phyloP scores from a whole-genome alignment of 352 stramenopile species.

The Phytopythium cucurbitacearum region DNA sequence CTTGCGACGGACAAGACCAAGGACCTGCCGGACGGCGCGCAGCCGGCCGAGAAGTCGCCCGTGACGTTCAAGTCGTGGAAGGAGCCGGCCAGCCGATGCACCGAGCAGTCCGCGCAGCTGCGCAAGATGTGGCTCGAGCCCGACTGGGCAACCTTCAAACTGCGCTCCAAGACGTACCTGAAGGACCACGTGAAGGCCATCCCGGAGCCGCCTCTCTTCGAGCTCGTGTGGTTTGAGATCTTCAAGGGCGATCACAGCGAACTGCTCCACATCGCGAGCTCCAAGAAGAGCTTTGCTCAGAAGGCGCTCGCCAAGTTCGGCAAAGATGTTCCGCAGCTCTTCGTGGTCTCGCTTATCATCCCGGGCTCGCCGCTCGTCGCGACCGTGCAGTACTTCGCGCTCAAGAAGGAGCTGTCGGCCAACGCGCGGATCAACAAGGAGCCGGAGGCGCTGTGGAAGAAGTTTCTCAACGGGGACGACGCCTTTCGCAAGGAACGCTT shows the following conservation, averaged over 20 bases:
- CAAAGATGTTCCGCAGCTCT: conserved; percentile 63
- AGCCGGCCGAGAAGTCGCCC: conserved; percentile 27
- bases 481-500: conserved; percentile 66
- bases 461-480: conserved; percentile 59
- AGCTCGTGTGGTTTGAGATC: conserved; percentile 81
- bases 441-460: conserved; percentile 47
- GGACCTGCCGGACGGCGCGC: background rate
- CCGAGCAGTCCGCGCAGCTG: conserved; percentile 35
- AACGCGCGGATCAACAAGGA: conserved; percentile 15
- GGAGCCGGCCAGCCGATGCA: conserved; percentile 31
- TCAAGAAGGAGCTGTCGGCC: conserved; percentile 23
- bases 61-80: conserved; percentile 43
- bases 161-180: conserved; percentile 73
- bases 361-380: conserved; percentile 60
- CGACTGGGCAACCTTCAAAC: conserved; percentile 52
- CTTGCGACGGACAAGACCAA: conserved; percentile 1
- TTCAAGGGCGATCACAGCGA: conserved; percentile 66
- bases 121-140: conserved; percentile 75
- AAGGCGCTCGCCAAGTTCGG: conserved; percentile 59
- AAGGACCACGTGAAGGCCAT: conserved; percentile 56
- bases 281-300: conserved; percentile 65
- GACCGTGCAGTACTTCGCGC: conserved; percentile 74
- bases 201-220: conserved; percentile 62
- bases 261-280: conserved; percentile 61
- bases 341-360: conserved; percentile 72